Base-by-base conservation (phyloP, 768 basidiomycete genomes). In the Suillus decipiens region DNA sequence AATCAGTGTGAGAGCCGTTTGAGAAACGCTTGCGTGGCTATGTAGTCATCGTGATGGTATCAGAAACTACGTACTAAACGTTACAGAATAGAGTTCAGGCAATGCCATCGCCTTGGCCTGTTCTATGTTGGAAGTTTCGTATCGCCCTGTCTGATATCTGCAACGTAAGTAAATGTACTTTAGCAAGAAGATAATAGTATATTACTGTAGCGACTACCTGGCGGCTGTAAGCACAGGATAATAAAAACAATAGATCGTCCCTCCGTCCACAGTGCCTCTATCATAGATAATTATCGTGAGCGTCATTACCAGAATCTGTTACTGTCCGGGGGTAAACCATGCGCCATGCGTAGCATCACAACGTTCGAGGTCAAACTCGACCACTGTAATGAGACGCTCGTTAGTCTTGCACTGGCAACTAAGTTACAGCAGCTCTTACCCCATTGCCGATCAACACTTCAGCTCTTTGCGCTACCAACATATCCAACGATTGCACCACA, bases 381-480 rank as follows among this genome's bases (percentile, higher is more conserved):
- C 69, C 76, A 80, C 78, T 79, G 60, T 51, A 22, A 28, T 12
- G n/a, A 22, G 34, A 53, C 24, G 15, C 24, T n/a, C 11, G 61
- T 66, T 50, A 65, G 53, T 59, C 43, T 28, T 57, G 39, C 11
- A 17, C 41, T 50, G 17, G 11, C 2, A 22, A 37, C n/a, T 4
- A 24, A 2, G 9, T 3, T 55, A 8, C 22, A n/a, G 14, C 53
- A 41, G 9, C 6, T 71, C 81, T 68, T 62, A 81, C 82, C 69
- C 84, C 84, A 54, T 85, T 85, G 8, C 83, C 84, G 42, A 84
- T 71, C 68, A 85, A 81, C 31, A 79, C 75, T 60, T 83, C 80
- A 6, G 82, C 82, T 59, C 74, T 71, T 63, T 77, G 70, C 1
- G 79, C 82, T 45, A 84, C 75, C 12, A 78, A 70, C 81, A 86